Evolutionary conservation across 805 yeast species (phyloP), one percentile per base, ranked within the genome.

Genomic region (Teunomyces panamensis): DNA sequence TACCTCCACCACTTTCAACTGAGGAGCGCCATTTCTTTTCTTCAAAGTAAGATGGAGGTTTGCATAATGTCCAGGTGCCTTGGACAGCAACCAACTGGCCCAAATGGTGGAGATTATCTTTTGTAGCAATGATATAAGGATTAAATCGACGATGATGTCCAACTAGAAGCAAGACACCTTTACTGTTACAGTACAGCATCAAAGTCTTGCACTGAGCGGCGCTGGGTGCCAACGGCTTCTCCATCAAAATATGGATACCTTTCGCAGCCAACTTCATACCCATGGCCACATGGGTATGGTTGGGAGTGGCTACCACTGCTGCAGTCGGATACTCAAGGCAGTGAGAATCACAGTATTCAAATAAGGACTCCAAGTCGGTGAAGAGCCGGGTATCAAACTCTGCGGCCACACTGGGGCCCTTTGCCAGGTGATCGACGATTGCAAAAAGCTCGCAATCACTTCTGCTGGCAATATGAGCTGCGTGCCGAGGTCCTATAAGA

Each of bases 71-170:
- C 75, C 75, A 70, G 2, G 68, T 56, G 2, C 75, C 75, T 50
- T 70, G 74, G 7, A 70, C 52, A 1, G 72, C 75, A 16, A 70
- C 56, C 9, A 66, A 49, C 1, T 59, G 54, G 7, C 74, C 75
- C 16, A 68, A 56, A 32, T 55, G 57, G 11, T 46, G 37, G 39
- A 70, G 51, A 44, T 60, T 59, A 28, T 59, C 56, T 49, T 66
- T 68, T 17, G 72, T 59, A 27, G 64, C 60, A 14, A 69, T 54
- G n/a, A 70, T 67, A 46, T 60, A 68, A 1, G 75, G 74, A 51
- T 70, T 69, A 52, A 70, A 70, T 13, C 75, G 56, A 36, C 75
- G 57, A 52, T 70, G 75, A 49, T 70, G 75, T 2, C 75, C 75
- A 24, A 70, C 65, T 20, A 70, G 54, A 17, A 70, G 53, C 45